Evolutionary conservation across 345 rosid species (phyloP), one percentile per base, ranked within the genome.

Genomic region (Diplotaxis tenuifolia): DNA sequence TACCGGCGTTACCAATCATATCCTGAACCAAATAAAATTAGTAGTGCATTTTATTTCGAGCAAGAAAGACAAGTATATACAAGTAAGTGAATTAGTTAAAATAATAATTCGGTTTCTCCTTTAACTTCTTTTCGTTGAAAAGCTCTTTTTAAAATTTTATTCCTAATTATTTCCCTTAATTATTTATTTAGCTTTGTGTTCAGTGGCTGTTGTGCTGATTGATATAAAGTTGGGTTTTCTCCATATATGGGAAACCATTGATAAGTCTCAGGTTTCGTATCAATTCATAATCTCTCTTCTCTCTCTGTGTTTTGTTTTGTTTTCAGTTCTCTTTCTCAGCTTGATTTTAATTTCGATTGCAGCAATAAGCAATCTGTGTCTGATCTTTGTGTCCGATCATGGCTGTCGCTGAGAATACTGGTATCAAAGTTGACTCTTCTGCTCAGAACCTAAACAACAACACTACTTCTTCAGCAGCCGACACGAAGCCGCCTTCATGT

Each of bases 351-450:
- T 38, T 54, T 73, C 74, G 50, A 52, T n/a, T 79, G 61, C 82
- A 72, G 78, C 62, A 77, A 77, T 80, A 77, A 65, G 29, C 65
- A 56, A 42, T 71, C 7, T 69, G 68, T 49, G 49, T 52, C 70
- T 68, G 53, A 75, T 75, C 74, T 31, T 67, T 31, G 16, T 0
- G 8, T 60, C 71, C 54, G 82, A 87, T 85, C 87, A 96, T 96
- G 98, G 98, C 95, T 67, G 96, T 96, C 58, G 89, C 93, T 67
- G 99, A 96, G 78, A 89, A 86, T 88, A 93, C 90, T 71, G 98
- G 90, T 74, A 82, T 82, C 3, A 87, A 82, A 85, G 84, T 86
- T 74, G 93, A 78, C 70, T 79, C 90, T 20, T 75, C 96, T 9
- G 78, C 75, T 84, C 96, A 84, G 76, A 86, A 86, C 80, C 78